Percentiles rank a stretch among this genome's conserved stretches.
These are phyloP conservation scores for Diophrys sp. DNA, from an alignment of 73 alveolate genomes.

Conservation along the genomic window DNA sequence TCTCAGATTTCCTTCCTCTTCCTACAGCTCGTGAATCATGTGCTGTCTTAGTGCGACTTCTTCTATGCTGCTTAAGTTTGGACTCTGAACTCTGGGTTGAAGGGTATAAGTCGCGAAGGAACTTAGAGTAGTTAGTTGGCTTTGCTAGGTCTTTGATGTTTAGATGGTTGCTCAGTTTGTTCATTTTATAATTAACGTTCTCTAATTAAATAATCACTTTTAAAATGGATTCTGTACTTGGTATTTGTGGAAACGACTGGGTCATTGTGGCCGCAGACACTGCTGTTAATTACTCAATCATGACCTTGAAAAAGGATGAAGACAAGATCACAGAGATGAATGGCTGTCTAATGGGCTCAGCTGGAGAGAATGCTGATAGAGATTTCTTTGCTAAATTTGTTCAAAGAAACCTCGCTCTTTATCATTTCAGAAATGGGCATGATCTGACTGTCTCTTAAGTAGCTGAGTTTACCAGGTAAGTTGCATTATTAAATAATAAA, in stretches of 20 bases:
- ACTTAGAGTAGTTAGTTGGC: no score
- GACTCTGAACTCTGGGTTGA: no score
- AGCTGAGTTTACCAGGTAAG: slow-evolving; percentile 69
- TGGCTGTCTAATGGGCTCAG: slow-evolving; percentile 74
- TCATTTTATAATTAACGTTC: no score
- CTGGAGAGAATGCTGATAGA: slow-evolving; percentile 90
- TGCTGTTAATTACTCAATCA: slow-evolving; percentile 62
- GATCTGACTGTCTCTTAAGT: slow-evolving; percentile 74
- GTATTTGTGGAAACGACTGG: slow-evolving; percentile 71
- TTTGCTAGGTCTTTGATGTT: no score
- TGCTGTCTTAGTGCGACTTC: no score
- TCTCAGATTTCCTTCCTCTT: no score
- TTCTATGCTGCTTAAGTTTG: no score
- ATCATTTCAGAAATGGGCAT: slow-evolving; percentile 70
- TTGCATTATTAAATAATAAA: no score
- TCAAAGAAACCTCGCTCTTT: slow-evolving; percentile 72
- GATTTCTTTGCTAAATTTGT: slow-evolving; percentile 70
- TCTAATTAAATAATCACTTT: no score
- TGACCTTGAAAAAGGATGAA: slow-evolving; percentile 70
- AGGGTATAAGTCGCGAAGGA: no score
- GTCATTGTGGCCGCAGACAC: slow-evolving; percentile 72
- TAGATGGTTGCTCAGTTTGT: no score
- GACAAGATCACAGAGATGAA: slow-evolving; percentile 73
- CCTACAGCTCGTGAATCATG: no score
- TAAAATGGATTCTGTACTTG: slow-evolving; percentile 83